Evolutionary conservation across 306 rosid species (phyloP).

Genomic region (Prunus mira): DNA sequence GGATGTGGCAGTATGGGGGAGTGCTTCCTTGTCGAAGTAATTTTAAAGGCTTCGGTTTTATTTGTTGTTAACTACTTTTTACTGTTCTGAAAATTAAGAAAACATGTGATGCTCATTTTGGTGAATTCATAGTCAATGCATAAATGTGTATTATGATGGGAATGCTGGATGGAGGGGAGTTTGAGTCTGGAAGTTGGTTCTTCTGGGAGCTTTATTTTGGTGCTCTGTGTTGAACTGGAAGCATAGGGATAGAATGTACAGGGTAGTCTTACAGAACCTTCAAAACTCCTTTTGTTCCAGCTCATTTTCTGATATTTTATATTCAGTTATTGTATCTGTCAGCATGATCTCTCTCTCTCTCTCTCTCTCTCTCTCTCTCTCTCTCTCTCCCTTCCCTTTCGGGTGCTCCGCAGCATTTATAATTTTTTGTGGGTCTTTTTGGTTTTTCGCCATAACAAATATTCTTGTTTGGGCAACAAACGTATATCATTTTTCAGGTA

Average conservation of each 20-base stretch:
- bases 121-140: constrained; percentile 23
- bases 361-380: no score
- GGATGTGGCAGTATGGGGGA: constrained; percentile 1
- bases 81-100: constrained; percentile 12
- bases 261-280: constrained; percentile 38
- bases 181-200: constrained; percentile 34
- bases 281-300: constrained; percentile 19
- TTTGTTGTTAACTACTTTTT: constrained; percentile 9
- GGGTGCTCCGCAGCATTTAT: no score
- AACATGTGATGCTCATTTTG: constrained; percentile 27
- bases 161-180: constrained; percentile 16
- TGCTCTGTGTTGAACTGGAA: constrained; percentile 43
- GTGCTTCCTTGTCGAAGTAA: constrained; percentile 17
- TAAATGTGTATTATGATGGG: constrained; percentile 47
- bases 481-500: no score
- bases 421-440: no score
- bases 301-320: neutral
- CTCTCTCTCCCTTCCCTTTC: no score
- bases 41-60: constrained; percentile 21
- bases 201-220: constrained; percentile 45
- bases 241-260: constrained; percentile 45
- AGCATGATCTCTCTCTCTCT: neutral
- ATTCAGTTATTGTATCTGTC: neutral
- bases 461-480: no score
- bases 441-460: no score